Percentiles rank a stretch among this genome's conserved stretches.
Conservation (phyloP, 139 green algal species). For the Desmodesmus armatus region DNA sequence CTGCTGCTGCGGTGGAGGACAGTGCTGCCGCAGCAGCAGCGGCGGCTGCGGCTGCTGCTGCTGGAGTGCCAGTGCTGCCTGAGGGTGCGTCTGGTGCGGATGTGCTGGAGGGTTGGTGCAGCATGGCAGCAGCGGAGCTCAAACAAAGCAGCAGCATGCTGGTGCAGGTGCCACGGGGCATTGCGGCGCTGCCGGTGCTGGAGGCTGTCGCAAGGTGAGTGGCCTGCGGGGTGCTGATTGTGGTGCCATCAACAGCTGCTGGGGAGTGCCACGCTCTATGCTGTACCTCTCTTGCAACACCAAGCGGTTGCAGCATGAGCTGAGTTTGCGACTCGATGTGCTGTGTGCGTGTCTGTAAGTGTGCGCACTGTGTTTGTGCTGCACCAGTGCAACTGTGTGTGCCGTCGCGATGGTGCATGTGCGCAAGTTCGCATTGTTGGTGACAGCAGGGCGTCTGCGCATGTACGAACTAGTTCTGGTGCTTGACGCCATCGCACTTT, state of each 20-base stretch:
- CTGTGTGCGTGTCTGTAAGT: no score
- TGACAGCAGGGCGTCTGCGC: neutral
- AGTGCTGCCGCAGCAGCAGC: constrained; percentile 33
- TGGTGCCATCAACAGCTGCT: no score
- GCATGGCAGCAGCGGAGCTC: constrained; percentile 30
- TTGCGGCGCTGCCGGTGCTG: constrained; percentile 26
- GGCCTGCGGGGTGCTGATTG: no score
- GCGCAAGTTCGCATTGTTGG: no score
- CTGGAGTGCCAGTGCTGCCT: neutral
- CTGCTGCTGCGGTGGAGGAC: neutral
- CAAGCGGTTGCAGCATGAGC: no score
- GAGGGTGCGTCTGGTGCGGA: constrained; percentile 22
- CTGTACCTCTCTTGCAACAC: no score
- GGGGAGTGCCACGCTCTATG: no score
- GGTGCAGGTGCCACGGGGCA: constrained; percentile 4
- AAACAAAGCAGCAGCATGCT: constrained; percentile 9
- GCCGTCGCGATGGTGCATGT: no score
- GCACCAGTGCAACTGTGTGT: neutral
- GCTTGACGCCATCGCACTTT: no score
- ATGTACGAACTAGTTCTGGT: no score
- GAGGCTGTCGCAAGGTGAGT: constrained; percentile 33
- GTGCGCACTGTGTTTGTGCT: neutral
- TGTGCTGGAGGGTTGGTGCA: constrained; percentile 29
- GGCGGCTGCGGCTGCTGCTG: constrained; percentile 24
- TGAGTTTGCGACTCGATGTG: no score